Conservation (phyloP, 2,329 filamentous ascomycete genomes). For the Aspergillus caelatus region DNA sequence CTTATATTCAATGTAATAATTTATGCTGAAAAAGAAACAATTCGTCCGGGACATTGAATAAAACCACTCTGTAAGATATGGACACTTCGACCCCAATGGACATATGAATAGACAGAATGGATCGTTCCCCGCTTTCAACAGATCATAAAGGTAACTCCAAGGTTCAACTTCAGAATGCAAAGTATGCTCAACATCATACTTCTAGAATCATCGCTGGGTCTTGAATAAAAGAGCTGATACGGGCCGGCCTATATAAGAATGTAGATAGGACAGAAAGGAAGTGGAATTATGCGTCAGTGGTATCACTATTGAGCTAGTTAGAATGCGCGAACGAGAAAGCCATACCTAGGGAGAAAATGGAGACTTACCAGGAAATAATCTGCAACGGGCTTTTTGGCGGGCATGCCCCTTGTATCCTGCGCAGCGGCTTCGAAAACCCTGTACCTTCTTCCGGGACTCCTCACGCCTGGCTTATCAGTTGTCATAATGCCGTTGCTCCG, state of each 20-base stretch:
- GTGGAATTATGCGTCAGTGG: conserved; percentile 9
- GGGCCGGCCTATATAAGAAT: conserved; percentile 17
- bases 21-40: not conserved
- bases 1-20: not conserved
- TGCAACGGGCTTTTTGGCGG: conserved; percentile 95
- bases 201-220: conserved; percentile 1
- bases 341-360: not conserved
- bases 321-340: not conserved
- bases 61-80: not conserved
- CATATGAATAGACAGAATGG: not conserved
- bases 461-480: conserved; percentile 50
- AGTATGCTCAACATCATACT: not conserved
- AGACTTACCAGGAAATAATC: conserved; percentile 80
- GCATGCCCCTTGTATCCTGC: conserved; percentile 95
- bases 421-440: conserved; percentile 95
- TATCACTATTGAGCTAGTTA: conserved; percentile 10
- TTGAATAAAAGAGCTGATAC: conserved; percentile 2
- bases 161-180: conserved; percentile 1
- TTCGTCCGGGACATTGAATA: not conserved
- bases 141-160: not conserved
- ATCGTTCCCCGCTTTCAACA: not conserved
- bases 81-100: not conserved
- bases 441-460: conserved; percentile 84
- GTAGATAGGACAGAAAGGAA: conserved; percentile 5
- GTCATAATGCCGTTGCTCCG: conserved; percentile 52